phyloP scores from a whole-genome alignment of 75 land plant genomes.

The Ceratopteris richardii region DNA sequence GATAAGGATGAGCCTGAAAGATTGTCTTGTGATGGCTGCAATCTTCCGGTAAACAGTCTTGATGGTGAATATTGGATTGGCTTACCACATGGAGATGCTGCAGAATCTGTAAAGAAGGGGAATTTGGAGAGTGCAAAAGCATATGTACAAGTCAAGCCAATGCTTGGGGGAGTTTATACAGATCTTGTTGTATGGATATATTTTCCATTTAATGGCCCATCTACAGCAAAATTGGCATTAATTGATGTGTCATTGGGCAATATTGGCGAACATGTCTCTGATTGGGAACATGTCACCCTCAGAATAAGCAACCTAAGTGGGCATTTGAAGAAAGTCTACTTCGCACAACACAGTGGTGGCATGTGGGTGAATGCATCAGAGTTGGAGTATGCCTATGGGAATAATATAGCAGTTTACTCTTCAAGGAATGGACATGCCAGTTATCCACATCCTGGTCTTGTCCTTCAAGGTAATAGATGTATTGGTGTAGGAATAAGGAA shows the following conservation, averaged over 20 bases:
- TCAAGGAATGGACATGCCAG: slow-evolving; percentile 53
- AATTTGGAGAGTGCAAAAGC: slow-evolving; percentile 31
- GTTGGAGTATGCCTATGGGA: slow-evolving; percentile 39
- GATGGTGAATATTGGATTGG: slow-evolving; percentile 69
- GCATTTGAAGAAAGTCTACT: slow-evolving; percentile 43
- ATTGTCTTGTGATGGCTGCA: slow-evolving; percentile 42
- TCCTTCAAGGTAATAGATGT: slow-evolving; percentile 60
- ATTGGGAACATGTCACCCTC: slow-evolving; percentile 80
- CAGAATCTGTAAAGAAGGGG: slow-evolving; percentile 48
- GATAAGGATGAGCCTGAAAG: slow-evolving; percentile 20
- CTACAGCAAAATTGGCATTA: slow-evolving; percentile 48
- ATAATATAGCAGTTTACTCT: slow-evolving; percentile 37
- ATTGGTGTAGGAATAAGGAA: slow-evolving; percentile 63
- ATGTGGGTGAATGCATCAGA: slow-evolving; percentile 45
- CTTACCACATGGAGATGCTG: slow-evolving; percentile 36
- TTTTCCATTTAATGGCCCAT: slow-evolving; percentile 81
- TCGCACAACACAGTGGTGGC: slow-evolving; percentile 60
- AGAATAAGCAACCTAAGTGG: slow-evolving; percentile 62
- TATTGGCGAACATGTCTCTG: slow-evolving; percentile 71
- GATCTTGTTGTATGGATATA: slow-evolving; percentile 68
- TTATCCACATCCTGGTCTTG: slow-evolving; percentile 49
- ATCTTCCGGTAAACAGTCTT: slow-evolving; percentile 62
- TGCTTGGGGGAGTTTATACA: slow-evolving; percentile 62
- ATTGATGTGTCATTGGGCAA: slow-evolving; percentile 50
- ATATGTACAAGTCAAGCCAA: slow-evolving; percentile 68